A percentile compares a stretch with the other conserved stretches of the same genome.
phyloP scores from a whole-genome alignment of 1,139 yeast species.

The Eremothecium coryli region DNA sequence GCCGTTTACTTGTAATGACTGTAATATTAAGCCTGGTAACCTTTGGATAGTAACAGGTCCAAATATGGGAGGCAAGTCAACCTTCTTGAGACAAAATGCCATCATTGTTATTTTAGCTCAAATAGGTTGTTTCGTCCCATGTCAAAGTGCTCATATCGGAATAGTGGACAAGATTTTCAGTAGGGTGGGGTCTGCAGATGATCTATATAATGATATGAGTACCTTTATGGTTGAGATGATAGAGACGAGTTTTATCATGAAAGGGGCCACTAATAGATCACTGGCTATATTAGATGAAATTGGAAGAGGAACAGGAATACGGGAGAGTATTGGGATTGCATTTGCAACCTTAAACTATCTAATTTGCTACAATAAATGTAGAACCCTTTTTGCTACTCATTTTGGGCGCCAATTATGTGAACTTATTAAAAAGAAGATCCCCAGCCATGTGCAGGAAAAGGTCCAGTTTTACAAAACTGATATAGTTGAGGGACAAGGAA shows the following conservation, averaged over 20 bases:
- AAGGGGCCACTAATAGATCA: slow-evolving; percentile 66
- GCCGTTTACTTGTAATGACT: slow-evolving; percentile 60
- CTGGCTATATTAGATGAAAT: slow-evolving; percentile 88
- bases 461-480: slow-evolving; percentile 45
- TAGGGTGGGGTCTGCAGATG: slow-evolving; percentile 88
- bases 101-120: slow-evolving; percentile 78
- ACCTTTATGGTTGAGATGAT: slow-evolving; percentile 98
- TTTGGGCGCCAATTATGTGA: slow-evolving; percentile 61
- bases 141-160: slow-evolving; percentile 60
- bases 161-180: slow-evolving; percentile 81
- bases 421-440: slow-evolving; percentile 31
- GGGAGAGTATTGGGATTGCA: slow-evolving; percentile 86
- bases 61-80: slow-evolving; percentile 96
- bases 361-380: slow-evolving; percentile 47
- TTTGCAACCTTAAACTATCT: slow-evolving; percentile 65
- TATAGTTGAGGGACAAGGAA: slow-evolving; percentile 33
- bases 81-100: slow-evolving; percentile 82
- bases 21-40: slow-evolving; percentile 34
- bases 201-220: slow-evolving; percentile 73
- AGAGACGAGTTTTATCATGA: slow-evolving; percentile 76
- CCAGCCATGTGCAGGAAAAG: slow-evolving; percentile 29
- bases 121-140: slow-evolving; percentile 85
- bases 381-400: slow-evolving; percentile 89
- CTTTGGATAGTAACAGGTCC: slow-evolving; percentile 88
- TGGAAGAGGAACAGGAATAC: slow-evolving; percentile 91